A percentile compares a stretch with the other conserved stretches of the same genome.
phyloP scores from a whole-genome alignment of 371 early-diverging fungal species.

The Umbelopsis sp. region DNA sequence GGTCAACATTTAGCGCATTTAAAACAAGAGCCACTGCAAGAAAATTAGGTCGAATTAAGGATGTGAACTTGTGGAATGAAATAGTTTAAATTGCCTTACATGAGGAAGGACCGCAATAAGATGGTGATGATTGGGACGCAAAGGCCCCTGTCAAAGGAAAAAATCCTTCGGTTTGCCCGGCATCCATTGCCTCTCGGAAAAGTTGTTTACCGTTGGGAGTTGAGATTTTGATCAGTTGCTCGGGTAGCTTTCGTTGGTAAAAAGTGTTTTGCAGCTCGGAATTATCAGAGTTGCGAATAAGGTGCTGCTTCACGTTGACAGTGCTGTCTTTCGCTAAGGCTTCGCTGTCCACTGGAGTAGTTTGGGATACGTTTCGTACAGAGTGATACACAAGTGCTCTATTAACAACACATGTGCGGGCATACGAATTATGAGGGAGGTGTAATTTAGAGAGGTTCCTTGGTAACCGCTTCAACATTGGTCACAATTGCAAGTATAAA shows the following conservation, averaged over 20 bases:
- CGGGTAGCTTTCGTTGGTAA: slow-evolving; percentile 78
- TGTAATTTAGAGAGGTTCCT: background rate
- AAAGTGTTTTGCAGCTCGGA: slow-evolving; percentile 66
- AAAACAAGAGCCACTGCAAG: slow-evolving; percentile 87
- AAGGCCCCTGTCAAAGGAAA: slow-evolving; percentile 88
- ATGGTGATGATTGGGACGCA: slow-evolving; percentile 90
- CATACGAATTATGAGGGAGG: background rate
- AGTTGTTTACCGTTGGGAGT: slow-evolving; percentile 77
- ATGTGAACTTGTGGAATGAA: background rate
- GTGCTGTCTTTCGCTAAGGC: background rate
- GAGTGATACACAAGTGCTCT: background rate
- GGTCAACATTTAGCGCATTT: slow-evolving; percentile 91
- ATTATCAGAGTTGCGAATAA: background rate
- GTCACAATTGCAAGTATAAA: too few species aligned
- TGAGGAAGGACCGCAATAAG: slow-evolving; percentile 60
- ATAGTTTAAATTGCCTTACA: slow-evolving; percentile 40
- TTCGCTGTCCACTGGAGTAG: background rate
- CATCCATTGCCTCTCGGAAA: slow-evolving; percentile 77
- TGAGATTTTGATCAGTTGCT: slow-evolving; percentile 75
- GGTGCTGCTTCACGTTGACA: background rate
- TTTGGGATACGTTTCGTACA: background rate
- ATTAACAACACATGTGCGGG: background rate
- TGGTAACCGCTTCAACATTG: slow-evolving; percentile 1
- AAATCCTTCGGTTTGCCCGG: slow-evolving; percentile 84
- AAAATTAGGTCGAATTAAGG: slow-evolving; percentile 55